Conservation (phyloP, 352 stramenopile species). For the Phytophthora pluvialis region DNA sequence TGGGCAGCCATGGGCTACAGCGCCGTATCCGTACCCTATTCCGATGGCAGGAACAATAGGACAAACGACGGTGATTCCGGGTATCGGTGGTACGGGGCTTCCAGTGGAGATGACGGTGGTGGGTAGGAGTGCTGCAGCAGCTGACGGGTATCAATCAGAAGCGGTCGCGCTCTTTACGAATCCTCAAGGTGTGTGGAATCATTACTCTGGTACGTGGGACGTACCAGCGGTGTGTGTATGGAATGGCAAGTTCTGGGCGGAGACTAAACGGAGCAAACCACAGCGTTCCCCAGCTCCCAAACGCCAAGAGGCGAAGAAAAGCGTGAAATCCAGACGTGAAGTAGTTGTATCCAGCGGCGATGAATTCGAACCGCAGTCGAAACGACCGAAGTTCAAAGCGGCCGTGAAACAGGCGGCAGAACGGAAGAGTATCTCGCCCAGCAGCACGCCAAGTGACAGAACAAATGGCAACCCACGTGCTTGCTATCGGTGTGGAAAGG, state of each 20-base stretch:
- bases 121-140: too few relatives aligned
- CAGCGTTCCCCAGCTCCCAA: too few relatives aligned
- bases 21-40: too few relatives aligned
- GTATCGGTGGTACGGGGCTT: too few relatives aligned
- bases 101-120: too few relatives aligned
- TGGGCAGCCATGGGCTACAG: too few relatives aligned
- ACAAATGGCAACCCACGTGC: too few relatives aligned
- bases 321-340: background rate
- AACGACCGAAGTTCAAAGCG: background rate
- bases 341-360: background rate
- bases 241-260: slow-evolving; percentile 9
- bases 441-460: background rate
- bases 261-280: background rate
- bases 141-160: too few relatives aligned
- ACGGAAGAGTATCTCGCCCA: background rate
- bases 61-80: too few relatives aligned
- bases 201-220: background rate
- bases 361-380: background rate
- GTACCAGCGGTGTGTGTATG: background rate
- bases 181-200: slow-evolving; percentile 1
- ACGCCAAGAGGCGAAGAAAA: background rate
- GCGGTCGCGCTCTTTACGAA: background rate
- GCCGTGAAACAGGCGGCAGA: background rate
- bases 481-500: background rate
- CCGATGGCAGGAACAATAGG: too few relatives aligned